These are phyloP conservation scores for Capillidium rhysosporum DNA, from an alignment of 371 early-diverging fungal genomes.

Conservation along the genomic window DNA sequence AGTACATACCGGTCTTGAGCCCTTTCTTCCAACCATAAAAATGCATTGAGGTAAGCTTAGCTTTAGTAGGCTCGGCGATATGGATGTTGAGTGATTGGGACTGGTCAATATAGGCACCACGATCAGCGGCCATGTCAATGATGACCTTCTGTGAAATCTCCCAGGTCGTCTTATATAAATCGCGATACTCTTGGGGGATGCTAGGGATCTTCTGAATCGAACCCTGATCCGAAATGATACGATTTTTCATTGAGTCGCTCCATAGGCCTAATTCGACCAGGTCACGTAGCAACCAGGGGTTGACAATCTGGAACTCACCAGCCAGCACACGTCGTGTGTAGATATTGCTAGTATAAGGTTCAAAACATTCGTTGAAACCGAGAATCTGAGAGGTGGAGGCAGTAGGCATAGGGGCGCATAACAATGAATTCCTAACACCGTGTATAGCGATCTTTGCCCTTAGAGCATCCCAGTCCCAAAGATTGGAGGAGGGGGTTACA, in stretches of 20 bases:
- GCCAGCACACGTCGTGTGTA: conserved; percentile 96
- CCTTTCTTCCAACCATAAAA: conserved; percentile 99
- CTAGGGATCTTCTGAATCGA: conserved; percentile 62
- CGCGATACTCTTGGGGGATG: conserved; percentile 87
- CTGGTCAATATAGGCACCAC: conserved; percentile 98
- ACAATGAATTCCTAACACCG: conserved; percentile 96
- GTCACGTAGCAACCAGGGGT: conserved; percentile 90
- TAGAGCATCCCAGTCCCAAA: conserved; percentile 85
- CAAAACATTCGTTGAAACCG: conserved; percentile 98
- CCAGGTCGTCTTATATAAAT: conserved; percentile 97
- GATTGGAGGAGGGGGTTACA: conserved; percentile 42
- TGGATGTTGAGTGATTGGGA: conserved; percentile 97
- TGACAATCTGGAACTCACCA: conserved; percentile 99
- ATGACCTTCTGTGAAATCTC: conserved; percentile 86
- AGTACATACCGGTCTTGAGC: conserved; percentile 99
- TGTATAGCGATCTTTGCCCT: conserved; percentile 62
- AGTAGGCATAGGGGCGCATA: conserved; percentile 99
- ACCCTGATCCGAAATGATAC: conserved; percentile 92
- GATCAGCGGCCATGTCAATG: conserved; percentile 78
- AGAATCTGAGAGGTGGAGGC: conserved; percentile 98
- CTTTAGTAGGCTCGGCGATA: conserved; percentile 78
- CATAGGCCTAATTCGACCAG: conserved; percentile 85
- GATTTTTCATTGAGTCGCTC: conserved; percentile 92
- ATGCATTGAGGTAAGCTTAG: conserved; percentile 95
- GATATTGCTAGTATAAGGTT: conserved; percentile 97